A percentile compares a stretch with the other conserved stretches of the same genome.
phyloP scores from a whole-genome alignment of 2,329 filamentous ascomycete species.

The Beauveria rudraprayagi region DNA sequence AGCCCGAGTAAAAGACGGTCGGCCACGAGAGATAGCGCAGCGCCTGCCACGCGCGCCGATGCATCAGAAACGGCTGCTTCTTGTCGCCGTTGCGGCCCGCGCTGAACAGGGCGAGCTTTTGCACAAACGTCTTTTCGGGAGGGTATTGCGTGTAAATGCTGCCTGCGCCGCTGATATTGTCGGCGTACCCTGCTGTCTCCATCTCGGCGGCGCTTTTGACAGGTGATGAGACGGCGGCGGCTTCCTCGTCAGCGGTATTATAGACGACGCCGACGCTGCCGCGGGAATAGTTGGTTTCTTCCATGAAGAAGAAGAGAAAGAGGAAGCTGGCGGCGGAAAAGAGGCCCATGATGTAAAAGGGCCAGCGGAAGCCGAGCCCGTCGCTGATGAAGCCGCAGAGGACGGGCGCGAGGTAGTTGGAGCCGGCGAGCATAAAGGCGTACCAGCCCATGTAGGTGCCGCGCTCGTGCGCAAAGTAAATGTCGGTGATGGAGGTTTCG shows the following conservation, averaged over 20 bases:
- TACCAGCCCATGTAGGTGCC: constrained; percentile 36
- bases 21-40: constrained; percentile 32
- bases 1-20: constrained; percentile 34
- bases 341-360: constrained; percentile 35
- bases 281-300: constrained; percentile 49
- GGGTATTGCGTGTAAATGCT: constrained; percentile 3
- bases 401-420: constrained; percentile 36
- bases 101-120: constrained; percentile 30
- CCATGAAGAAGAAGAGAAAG: constrained; percentile 47
- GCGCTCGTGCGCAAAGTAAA: constrained; percentile 35
- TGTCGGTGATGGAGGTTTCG: constrained; percentile 35
- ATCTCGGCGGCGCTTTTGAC: not conserved
- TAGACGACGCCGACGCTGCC: constrained; percentile 5
- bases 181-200: not conserved
- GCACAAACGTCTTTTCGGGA: constrained; percentile 30
- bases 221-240: not conserved
- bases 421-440: constrained; percentile 29
- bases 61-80: constrained; percentile 32
- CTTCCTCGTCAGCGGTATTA: not conserved
- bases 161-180: not conserved
- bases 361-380: constrained; percentile 32
- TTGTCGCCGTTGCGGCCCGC: not conserved
- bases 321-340: constrained; percentile 28
- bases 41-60: constrained; percentile 28
- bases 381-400: constrained; percentile 38